These are phyloP conservation scores for Tolypocladium guangdongense DNA, from an alignment of 2,329 filamentous ascomycete species.

Conservation along the genomic window DNA sequence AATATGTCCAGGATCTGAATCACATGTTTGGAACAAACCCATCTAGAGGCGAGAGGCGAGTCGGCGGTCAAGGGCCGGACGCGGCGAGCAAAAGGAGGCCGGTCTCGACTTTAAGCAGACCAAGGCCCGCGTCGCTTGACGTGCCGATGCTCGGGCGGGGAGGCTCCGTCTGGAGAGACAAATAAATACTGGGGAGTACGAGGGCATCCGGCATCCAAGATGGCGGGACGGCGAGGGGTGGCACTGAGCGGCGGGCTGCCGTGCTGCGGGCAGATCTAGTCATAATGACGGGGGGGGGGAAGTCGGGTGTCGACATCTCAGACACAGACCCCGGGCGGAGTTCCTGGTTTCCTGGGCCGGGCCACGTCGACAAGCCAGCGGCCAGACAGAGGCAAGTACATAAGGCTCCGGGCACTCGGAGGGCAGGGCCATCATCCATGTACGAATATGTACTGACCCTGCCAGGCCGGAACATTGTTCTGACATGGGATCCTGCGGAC, in stretches of 20 bases:
- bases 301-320: conserved; percentile 16
- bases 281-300: neutral
- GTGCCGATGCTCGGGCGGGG: conserved; percentile 2
- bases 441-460: neutral
- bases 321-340: conserved; percentile 8
- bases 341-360: neutral
- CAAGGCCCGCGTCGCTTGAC: conserved; percentile 4
- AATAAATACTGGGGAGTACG: conserved; percentile 11
- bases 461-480: conserved; percentile 22
- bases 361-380: conserved; percentile 4
- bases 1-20: conserved; percentile 24
- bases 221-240: conserved; percentile 16
- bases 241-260: conserved; percentile 14
- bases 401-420: neutral
- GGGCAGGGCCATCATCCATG: neutral
- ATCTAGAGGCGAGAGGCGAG: conserved; percentile 22
- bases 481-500: conserved; percentile 18
- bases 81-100: conserved; percentile 2
- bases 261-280: conserved; percentile 8
- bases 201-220: conserved; percentile 19
- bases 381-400: conserved; percentile 1
- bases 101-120: conserved; percentile 3
- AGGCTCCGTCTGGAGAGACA: conserved; percentile 2
- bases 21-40: conserved; percentile 23
- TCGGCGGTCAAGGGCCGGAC: conserved; percentile 5